Conservation (phyloP, 2,329 filamentous ascomycete species). For the Penicillium glabrum region DNA sequence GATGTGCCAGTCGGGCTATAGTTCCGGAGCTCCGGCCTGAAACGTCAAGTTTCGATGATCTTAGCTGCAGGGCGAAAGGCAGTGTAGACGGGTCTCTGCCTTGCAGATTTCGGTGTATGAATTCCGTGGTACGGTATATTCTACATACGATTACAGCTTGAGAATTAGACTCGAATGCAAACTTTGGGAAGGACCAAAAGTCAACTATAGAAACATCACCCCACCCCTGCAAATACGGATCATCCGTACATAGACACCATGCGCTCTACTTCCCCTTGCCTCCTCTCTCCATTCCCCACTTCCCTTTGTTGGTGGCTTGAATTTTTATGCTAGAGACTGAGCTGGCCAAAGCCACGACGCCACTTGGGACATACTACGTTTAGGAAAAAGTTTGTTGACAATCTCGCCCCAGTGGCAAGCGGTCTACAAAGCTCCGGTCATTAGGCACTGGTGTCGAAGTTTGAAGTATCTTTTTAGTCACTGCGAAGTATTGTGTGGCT, state of each 20-base stretch:
- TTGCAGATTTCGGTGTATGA: neutral
- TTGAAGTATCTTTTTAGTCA: slow-evolving; percentile 14
- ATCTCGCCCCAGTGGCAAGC: slow-evolving; percentile 7
- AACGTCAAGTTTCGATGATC: neutral
- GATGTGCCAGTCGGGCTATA: slow-evolving; percentile 4
- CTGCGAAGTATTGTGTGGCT: slow-evolving; percentile 10
- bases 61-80: neutral
- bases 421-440: neutral
- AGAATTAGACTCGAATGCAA: neutral
- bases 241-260: neutral
- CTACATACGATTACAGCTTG: neutral
- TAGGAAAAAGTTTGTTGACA: neutral
- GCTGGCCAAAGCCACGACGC: slow-evolving; percentile 4
- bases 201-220: neutral
- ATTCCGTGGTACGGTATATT: neutral
- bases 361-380: neutral
- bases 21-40: slow-evolving; percentile 14
- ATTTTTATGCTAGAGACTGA: neutral
- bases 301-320: slow-evolving; percentile 1
- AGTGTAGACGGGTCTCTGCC: neutral
- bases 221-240: neutral
- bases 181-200: neutral
- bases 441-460: neutral
- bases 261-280: neutral
- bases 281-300: slow-evolving; percentile 15